phyloP scores from a whole-genome alignment of 2,329 filamentous ascomycete species.

The Fusarium fujikuroi region DNA sequence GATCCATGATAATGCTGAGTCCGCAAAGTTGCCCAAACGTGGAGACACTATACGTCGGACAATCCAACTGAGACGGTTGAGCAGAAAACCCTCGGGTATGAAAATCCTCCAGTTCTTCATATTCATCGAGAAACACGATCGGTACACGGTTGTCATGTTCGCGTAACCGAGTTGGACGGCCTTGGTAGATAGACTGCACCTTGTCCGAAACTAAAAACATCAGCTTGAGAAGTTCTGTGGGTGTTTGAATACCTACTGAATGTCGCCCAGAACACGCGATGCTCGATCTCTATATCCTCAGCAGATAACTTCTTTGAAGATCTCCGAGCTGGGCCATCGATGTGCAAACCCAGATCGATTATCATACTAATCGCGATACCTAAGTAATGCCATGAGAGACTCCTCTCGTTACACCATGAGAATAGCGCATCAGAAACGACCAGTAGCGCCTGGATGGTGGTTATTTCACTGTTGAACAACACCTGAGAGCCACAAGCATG shows the following conservation, averaged over 20 bases:
- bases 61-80: constrained; percentile 44
- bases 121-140: constrained; percentile 58
- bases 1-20: constrained; percentile 59
- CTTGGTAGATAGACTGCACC: constrained; percentile 64
- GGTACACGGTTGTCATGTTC: constrained; percentile 57
- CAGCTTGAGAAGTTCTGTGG: rapidly evolving
- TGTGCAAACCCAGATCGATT: constrained; percentile 15
- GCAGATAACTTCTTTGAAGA: constrained; percentile 43
- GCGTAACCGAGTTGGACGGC: constrained; percentile 58
- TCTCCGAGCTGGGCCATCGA: neutral
- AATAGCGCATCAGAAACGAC: neutral
- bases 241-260: constrained; percentile 5
- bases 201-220: constrained; percentile 54
- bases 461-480: constrained; percentile 4
- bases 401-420: constrained; percentile 16
- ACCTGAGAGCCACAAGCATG: neutral
- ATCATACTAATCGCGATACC: constrained; percentile 23
- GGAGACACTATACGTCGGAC: constrained; percentile 54
- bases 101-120: constrained; percentile 62
- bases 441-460: constrained; percentile 9
- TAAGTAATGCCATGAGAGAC: constrained; percentile 22
- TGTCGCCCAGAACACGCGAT: constrained; percentile 50
- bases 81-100: constrained; percentile 53
- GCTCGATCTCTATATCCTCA: constrained; percentile 57
- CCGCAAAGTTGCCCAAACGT: constrained; percentile 54